phyloP scores from a whole-genome alignment of 768 basidiomycete genomes.

The Termitomyces sp. region DNA sequence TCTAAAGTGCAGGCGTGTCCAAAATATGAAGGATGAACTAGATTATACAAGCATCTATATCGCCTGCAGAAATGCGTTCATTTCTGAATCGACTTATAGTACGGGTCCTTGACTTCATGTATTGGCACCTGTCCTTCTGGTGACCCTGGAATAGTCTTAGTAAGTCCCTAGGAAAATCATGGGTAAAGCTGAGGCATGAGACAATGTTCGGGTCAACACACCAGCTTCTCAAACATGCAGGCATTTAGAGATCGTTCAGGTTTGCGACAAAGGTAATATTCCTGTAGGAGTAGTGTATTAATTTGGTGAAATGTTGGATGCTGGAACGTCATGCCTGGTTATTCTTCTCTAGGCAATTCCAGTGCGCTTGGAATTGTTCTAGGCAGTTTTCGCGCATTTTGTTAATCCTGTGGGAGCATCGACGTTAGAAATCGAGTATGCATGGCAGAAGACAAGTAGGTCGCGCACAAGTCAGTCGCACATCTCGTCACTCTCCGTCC shows the following conservation, averaged over 20 bases:
- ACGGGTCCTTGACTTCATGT: slow-evolving; percentile 83
- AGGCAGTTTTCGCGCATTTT: slow-evolving; percentile 94
- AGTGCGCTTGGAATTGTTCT: slow-evolving; percentile 83
- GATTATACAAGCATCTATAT: slow-evolving; percentile 13
- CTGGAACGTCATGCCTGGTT: slow-evolving; percentile 68
- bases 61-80: slow-evolving; percentile 23
- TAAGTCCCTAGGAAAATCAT: slow-evolving; percentile 61
- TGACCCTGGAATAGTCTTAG: slow-evolving; percentile 86
- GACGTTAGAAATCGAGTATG: neutral
- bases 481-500: slow-evolving; percentile 94
- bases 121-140: slow-evolving; percentile 77
- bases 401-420: slow-evolving; percentile 54
- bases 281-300: slow-evolving; percentile 37
- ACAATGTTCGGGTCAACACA: slow-evolving; percentile 20
- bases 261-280: slow-evolving; percentile 85
- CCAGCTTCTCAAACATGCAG: slow-evolving; percentile 96
- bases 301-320: neutral
- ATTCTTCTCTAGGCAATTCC: slow-evolving; percentile 89
- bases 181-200: neutral
- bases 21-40: slow-evolving; percentile 1
- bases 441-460: neutral
- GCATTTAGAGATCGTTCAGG: slow-evolving; percentile 84
- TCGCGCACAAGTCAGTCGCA: slow-evolving; percentile 83
- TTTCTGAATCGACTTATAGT: slow-evolving; percentile 84
- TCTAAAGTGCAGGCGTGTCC: neutral